phyloP scores from a whole-genome alignment of 2,329 filamentous ascomycete genomes.

The Lasiodiplodia gonubiensis region DNA sequence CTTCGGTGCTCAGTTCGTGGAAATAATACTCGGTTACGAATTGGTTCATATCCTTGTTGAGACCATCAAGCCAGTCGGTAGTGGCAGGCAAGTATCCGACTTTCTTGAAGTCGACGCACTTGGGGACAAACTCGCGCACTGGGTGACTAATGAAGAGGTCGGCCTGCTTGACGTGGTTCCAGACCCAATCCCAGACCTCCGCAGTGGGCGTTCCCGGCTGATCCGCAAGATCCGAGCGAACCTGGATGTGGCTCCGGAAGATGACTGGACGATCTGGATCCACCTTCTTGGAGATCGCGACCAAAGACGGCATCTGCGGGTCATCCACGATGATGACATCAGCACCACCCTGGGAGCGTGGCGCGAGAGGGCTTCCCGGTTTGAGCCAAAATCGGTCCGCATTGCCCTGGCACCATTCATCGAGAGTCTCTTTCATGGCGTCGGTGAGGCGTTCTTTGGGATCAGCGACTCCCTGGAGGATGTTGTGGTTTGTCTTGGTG shows the following conservation, averaged over 20 bases:
- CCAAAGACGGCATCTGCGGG: conserved; percentile 81
- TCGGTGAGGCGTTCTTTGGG: conserved; percentile 67
- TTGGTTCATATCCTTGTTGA: conserved; percentile 75
- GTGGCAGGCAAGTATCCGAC: conserved; percentile 80
- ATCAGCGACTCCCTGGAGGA: conserved; percentile 77
- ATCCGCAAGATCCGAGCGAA: conserved; percentile 74
- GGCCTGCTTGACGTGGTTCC: conserved; percentile 70
- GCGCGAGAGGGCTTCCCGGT: conserved; percentile 68
- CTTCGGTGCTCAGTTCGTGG: conserved; percentile 71
- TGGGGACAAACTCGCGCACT: conserved; percentile 75
- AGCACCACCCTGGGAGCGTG: conserved; percentile 71
- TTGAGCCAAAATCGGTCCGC: conserved; percentile 76
- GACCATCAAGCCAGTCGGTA: conserved; percentile 82
- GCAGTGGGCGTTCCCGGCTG: conserved; percentile 69
- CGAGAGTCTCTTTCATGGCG: conserved; percentile 67
- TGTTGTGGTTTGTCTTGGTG: conserved; percentile 89
- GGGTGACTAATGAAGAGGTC: conserved; percentile 86
- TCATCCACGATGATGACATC: conserved; percentile 81
- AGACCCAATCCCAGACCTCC: conserved; percentile 77
- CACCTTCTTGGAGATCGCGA: conserved; percentile 72
- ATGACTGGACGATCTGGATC: conserved; percentile 78
- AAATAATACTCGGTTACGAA: conserved; percentile 78
- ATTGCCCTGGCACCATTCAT: conserved; percentile 75
- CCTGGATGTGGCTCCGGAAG: conserved; percentile 83
- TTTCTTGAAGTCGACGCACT: conserved; percentile 67